Percentiles rank a stretch among this genome's conserved stretches.
Evolutionary conservation across 352 stramenopile species (phyloP).

Genomic region (Phytophthora gonapodyides): DNA sequence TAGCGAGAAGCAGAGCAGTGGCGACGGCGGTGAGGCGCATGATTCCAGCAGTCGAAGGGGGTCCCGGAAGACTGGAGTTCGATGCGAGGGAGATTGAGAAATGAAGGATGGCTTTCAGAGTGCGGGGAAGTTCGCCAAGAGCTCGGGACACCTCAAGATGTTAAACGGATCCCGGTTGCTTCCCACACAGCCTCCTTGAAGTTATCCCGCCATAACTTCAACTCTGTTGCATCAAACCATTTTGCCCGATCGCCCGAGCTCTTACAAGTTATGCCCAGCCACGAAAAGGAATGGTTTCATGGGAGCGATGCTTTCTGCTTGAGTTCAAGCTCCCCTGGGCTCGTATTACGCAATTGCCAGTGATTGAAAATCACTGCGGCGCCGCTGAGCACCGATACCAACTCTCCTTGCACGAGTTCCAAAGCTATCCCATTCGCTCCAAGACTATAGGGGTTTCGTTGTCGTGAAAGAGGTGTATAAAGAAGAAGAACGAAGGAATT

Average conservation of each 20-base stretch:
- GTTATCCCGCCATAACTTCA: constrained; percentile 26
- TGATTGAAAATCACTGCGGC: constrained; percentile 20
- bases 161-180: constrained; percentile 11
- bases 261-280: neutral
- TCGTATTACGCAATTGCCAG: constrained; percentile 14
- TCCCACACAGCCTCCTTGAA: constrained; percentile 16
- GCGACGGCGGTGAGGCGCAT: neutral
- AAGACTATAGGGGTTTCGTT: no score
- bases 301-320: constrained; percentile 5
- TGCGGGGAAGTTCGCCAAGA: constrained; percentile 10
- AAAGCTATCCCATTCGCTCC: no score
- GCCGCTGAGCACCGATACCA: neutral
- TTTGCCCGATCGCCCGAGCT: constrained; percentile 10
- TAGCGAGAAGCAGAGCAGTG: no score
- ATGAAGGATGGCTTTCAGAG: constrained; percentile 6
- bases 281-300: neutral
- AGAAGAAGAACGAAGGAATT: no score
- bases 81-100: constrained; percentile 12
- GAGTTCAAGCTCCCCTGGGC: constrained; percentile 3
- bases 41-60: neutral
- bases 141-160: constrained; percentile 1
- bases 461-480: no score
- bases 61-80: neutral
- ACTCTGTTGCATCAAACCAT: constrained; percentile 29
- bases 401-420: no score